Evolutionary conservation across 345 rosid species (phyloP), one percentile per base, ranked within the genome.

Genomic region (Brassica nigra): DNA sequence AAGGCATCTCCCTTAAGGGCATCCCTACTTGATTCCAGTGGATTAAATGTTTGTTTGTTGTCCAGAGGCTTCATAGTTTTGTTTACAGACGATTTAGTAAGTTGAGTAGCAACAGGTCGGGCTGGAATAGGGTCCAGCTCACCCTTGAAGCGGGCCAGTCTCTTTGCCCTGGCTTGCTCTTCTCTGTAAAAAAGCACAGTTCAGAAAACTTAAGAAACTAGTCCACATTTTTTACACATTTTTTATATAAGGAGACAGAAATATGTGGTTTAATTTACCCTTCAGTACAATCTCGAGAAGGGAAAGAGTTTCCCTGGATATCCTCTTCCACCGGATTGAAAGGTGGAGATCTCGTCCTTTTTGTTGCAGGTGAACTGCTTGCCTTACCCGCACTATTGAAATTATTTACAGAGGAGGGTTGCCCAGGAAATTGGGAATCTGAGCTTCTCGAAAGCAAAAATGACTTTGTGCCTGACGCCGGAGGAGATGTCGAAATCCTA

Each of bases 131-230:
- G 89, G 76, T 82, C 87, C 78, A 92, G 77, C 82, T 91, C 97
- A 58, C 76, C 83, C 83, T 86, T 92, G 83, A 92, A 92, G 57
- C 97, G 96, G 29, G 90, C 92, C 78, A 88, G 83, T 65, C 96
- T 86, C 85, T 91, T 92, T 39, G 90, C 96, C 88, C 92, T 92
- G 84, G 96, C 96, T 82, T 89, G 88, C 77, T 85, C 86, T 85
- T 92, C 96, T 79, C 97, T 92, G 85, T 58, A 68, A 63, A 66
- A 74, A 57, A 71, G 36, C 54, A 68, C 66, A 77, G 55, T 20
- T 63, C 58, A 42, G 47, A 70, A 68, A 49, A 55, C 73, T 62
- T 74, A 55, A 42, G 12, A 68, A 68, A 27, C 44, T 54, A 70
- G 18, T 62, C 30, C 65, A 62, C 69, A 66, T 39, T 6, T 49